These are phyloP conservation scores for Alternaria viburni DNA, from an alignment of 2,329 filamentous ascomycete genomes.

Conservation along the genomic window DNA sequence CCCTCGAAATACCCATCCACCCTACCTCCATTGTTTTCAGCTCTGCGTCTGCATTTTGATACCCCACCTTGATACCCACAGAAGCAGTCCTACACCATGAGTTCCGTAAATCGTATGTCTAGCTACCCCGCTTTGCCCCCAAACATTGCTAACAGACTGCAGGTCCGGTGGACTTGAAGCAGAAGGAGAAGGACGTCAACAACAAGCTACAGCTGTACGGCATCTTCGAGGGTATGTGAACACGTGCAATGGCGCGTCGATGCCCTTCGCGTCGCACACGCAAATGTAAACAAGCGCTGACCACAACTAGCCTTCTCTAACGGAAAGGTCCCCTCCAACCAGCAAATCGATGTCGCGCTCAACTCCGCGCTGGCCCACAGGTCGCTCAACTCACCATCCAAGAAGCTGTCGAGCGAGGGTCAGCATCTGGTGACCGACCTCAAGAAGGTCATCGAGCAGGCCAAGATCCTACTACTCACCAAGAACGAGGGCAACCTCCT, in stretches of 20 bases:
- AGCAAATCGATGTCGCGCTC: constrained; percentile 92
- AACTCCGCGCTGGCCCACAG: constrained; percentile 83
- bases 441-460: constrained; percentile 78
- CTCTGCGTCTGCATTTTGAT: constrained; percentile 37
- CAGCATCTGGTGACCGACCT: constrained; percentile 78
- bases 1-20: constrained; percentile 11
- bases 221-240: constrained; percentile 69
- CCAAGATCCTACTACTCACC: constrained; percentile 82
- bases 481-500: constrained; percentile 96
- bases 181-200: constrained; percentile 85
- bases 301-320: constrained; percentile 72
- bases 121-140: constrained; percentile 4
- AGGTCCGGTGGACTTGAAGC: constrained; percentile 70
- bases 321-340: constrained; percentile 93
- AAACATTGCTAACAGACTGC: constrained; percentile 65
- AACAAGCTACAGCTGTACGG: constrained; percentile 94
- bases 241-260: not conserved
- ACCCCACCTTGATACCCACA: constrained; percentile 38
- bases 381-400: constrained; percentile 71
- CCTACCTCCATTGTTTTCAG: constrained; percentile 26
- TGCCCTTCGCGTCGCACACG: not conserved
- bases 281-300: constrained; percentile 20
- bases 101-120: constrained; percentile 36
- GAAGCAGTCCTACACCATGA: constrained; percentile 28
- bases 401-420: constrained; percentile 82